Evolutionary conservation across 2,329 filamentous ascomycete genomes (phyloP).

Genomic region (Monilinia polystroma): DNA sequence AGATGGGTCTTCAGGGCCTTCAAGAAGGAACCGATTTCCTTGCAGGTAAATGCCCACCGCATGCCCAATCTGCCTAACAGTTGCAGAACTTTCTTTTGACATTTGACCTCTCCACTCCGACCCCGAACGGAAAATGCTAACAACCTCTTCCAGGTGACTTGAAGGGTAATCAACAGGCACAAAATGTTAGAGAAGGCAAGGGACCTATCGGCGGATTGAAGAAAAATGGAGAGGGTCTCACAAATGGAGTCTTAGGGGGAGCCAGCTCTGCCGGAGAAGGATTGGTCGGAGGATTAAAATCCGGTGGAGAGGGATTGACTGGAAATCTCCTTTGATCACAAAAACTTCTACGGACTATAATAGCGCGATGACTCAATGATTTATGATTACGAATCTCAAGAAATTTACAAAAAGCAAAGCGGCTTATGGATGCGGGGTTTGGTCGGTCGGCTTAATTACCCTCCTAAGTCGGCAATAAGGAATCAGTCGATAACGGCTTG

Average conservation of each 20-base stretch:
- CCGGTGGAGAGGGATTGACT: slow-evolving; percentile 18
- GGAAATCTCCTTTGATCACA: slow-evolving; percentile 2
- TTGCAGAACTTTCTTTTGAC: not conserved
- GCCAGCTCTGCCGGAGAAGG: slow-evolving; percentile 7
- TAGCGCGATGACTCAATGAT: not conserved
- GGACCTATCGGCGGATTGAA: slow-evolving; percentile 33
- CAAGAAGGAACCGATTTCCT: slow-evolving; percentile 45
- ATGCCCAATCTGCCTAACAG: not conserved
- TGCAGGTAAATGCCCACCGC: slow-evolving; percentile 36
- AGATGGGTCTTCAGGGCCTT: slow-evolving; percentile 43
- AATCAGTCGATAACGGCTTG: not conserved
- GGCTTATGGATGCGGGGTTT: not conserved
- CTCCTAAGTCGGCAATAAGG: not conserved
- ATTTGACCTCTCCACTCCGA: not conserved
- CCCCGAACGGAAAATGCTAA: not conserved
- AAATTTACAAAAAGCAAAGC: slow-evolving; percentile 11
- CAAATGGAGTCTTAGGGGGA: slow-evolving; percentile 8
- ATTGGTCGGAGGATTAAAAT: slow-evolving; percentile 18
- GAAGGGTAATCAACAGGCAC: slow-evolving; percentile 43
- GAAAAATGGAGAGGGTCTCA: slow-evolving; percentile 21
- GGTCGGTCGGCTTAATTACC: not conserved
- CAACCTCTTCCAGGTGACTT: slow-evolving; percentile 38
- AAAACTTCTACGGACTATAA: not conserved
- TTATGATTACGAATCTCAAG: slow-evolving; percentile 5
- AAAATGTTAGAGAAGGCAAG: slow-evolving; percentile 35